Conservation (phyloP, 371 early-diverging fungal genomes). For the Mucor indicus region DNA sequence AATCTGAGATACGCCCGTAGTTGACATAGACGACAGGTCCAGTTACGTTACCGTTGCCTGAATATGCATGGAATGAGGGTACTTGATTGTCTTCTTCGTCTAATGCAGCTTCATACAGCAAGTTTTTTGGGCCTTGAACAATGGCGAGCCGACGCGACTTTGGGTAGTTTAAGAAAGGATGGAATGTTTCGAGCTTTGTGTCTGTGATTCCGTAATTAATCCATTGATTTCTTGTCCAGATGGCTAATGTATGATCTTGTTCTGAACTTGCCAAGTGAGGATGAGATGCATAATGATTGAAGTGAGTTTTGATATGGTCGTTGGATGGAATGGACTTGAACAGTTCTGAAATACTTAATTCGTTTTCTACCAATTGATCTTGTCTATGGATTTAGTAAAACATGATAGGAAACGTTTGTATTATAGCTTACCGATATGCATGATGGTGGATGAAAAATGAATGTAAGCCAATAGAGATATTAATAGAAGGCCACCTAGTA, state of each 20-base stretch:
- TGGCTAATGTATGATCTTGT: constrained; percentile 40
- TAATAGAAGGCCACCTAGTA: no score
- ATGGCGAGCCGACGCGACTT: constrained; percentile 49
- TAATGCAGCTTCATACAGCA: constrained; percentile 52
- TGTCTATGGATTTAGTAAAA: background rate
- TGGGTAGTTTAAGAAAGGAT: constrained; percentile 59
- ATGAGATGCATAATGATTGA: constrained; percentile 41
- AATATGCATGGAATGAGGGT: constrained; percentile 63
- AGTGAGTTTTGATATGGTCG: constrained; percentile 17
- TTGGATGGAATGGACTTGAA: constrained; percentile 27
- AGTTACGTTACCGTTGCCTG: constrained; percentile 59
- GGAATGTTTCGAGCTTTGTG: constrained; percentile 51
- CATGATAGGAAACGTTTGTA: background rate
- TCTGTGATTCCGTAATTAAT: constrained; percentile 48
- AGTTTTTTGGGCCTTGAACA: constrained; percentile 37
- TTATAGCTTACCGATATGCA: constrained; percentile 4
- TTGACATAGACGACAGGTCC: constrained; percentile 66
- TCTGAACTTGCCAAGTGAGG: constrained; percentile 51
- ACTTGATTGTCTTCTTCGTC: constrained; percentile 45
- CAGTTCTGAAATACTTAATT: constrained; percentile 7
- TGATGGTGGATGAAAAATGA: constrained; percentile 1
- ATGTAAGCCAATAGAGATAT: no score
- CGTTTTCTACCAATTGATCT: constrained; percentile 3
- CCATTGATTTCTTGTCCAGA: constrained; percentile 53
- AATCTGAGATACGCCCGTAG: constrained; percentile 62